phyloP scores from a whole-genome alignment of 2,329 filamentous ascomycete genomes.

The Penicillium sp. region DNA sequence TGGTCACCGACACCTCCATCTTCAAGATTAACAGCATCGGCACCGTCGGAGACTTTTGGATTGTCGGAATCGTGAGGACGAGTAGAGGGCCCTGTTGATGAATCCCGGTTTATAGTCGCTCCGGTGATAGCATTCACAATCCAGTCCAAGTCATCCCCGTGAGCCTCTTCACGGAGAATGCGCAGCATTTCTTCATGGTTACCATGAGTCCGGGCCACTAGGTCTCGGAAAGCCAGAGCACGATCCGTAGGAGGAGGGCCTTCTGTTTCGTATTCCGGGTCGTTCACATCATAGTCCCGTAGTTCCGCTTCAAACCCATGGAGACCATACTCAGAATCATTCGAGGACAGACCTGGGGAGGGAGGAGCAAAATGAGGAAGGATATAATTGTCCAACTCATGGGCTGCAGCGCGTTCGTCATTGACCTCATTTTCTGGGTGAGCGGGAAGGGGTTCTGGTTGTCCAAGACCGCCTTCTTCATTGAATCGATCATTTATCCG shows the following conservation, averaged over 20 bases:
- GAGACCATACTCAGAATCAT: slow-evolving; percentile 20
- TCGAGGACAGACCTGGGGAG: slow-evolving; percentile 19
- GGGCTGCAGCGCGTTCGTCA: slow-evolving; percentile 11
- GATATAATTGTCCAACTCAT: slow-evolving; percentile 6
- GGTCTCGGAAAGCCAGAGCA: slow-evolving; percentile 54
- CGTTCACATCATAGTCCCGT: not conserved
- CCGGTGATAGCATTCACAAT: slow-evolving; percentile 57
- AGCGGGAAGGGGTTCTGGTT: slow-evolving; percentile 13
- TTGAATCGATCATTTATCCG: slow-evolving; percentile 29
- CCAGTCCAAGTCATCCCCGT: slow-evolving; percentile 59
- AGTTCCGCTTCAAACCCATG: slow-evolving; percentile 9
- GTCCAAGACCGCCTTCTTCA: slow-evolving; percentile 15
- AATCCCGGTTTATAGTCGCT: slow-evolving; percentile 10
- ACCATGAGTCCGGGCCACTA: slow-evolving; percentile 60
- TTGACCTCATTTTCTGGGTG: slow-evolving; percentile 8
- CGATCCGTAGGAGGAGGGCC: slow-evolving; percentile 24
- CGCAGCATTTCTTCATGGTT: slow-evolving; percentile 59
- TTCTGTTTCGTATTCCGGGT: not conserved
- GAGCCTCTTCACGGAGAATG: slow-evolving; percentile 62
- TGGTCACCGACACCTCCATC: not conserved
- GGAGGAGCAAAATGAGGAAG: slow-evolving; percentile 10
- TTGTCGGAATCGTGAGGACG: not conserved
- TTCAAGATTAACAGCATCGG: not conserved
- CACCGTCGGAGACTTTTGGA: not conserved
- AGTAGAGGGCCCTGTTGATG: slow-evolving; percentile 3